Evolutionary conservation across 148 eudicot genomes (phyloP), one percentile per base, ranked within the genome.

Genomic region (Nepenthes gracilis): DNA sequence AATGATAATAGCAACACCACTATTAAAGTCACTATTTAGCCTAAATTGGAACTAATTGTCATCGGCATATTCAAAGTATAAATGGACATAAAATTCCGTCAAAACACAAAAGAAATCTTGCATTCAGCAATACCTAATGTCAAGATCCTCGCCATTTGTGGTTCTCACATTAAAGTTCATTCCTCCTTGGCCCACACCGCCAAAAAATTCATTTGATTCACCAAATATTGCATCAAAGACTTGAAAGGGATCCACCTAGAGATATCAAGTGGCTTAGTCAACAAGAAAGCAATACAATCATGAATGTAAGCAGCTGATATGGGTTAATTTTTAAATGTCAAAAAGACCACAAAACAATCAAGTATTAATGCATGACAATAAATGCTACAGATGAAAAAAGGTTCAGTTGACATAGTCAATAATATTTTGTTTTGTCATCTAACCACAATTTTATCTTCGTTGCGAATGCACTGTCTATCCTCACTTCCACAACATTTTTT

Each of bases 201-300:
- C 85, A 70, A 86, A 90, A 66, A 90, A 71, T 45, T 73, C 75
- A 80, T 68, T 72, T 64, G 80, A 64, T 35, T 83, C 86, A 6
- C 91, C 88, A 79, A 86, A 90, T 70, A 82, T 73, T 63, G 80
- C 59, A 71, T 78, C 81, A 73, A 90, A 86, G 7, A 82, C 79
- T 40, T 86, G 85, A 82, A 86, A 90, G 58, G 97, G 91, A 63
- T 90, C 91, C 66, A 80, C 86, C 97, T 90, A 58, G 47, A 56
- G 2, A 47, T 60, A 73, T 62, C 64, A 73, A n/a, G 59, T 57
- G 35, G n/a, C 12, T 55, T 52, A 60, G 55, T 8, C 43, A 66
- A 54, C 23, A 47, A 13, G 35, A 36, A 8, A 47, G 45, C 11
- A 55, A 33, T 56, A 48, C 47, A 32, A 33, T 56, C 63, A 58